These are phyloP conservation scores for Emmonsia crescens DNA, from an alignment of 2,329 filamentous ascomycete genomes.

Conservation along the genomic window DNA sequence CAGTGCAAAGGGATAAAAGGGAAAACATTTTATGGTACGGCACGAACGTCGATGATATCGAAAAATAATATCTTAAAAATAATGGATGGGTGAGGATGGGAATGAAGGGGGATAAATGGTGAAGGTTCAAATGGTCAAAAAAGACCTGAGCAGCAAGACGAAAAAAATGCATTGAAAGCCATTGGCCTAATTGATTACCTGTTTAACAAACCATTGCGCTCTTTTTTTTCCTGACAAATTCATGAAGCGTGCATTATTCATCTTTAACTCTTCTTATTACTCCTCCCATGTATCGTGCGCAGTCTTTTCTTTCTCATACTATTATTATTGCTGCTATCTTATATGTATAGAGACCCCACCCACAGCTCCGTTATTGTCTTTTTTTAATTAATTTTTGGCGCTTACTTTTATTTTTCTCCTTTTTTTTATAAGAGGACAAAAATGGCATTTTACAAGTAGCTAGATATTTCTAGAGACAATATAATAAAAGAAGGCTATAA, in stretches of 20 bases:
- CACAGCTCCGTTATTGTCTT: neutral
- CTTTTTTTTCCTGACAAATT: neutral
- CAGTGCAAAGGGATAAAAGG: conserved; percentile 45
- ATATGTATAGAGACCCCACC: neutral
- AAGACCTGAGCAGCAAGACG: neutral
- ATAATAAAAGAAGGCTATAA: neutral
- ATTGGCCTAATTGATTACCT: neutral
- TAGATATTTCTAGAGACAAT: neutral
- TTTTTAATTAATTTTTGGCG: neutral
- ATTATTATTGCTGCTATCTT: neutral
- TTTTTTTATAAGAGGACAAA: neutral
- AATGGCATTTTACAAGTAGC: neutral
- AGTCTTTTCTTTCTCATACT: neutral
- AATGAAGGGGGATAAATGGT: neutral
- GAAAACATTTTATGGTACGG: neutral
- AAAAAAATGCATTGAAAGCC: neutral
- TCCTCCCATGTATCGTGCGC: neutral
- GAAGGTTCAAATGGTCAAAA: neutral
- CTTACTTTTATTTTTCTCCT: neutral
- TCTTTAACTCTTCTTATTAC: neutral
- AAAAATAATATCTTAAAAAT: neutral
- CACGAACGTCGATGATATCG: neutral
- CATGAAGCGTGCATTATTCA: neutral
- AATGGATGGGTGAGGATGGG: neutral
- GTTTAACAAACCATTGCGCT: neutral